A percentile compares a stretch with the other conserved stretches of the same genome.
phyloP scores from a whole-genome alignment of 768 basidiomycete genomes.

The Pisolithus marmoratus region DNA sequence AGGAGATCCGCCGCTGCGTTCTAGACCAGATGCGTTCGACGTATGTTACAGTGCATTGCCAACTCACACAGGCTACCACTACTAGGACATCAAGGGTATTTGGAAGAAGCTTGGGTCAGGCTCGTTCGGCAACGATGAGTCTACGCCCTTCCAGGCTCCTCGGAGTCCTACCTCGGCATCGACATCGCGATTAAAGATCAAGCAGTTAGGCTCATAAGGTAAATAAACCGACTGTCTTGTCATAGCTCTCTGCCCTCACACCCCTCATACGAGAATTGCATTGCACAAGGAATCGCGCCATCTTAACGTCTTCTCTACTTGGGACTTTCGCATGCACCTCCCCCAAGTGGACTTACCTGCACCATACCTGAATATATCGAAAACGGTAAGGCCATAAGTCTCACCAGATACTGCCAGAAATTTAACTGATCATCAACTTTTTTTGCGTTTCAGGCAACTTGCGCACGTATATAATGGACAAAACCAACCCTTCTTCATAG shows the following conservation, averaged over 20 bases:
- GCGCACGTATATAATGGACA: slow-evolving; percentile 85
- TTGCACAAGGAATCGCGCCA: slow-evolving; percentile 69
- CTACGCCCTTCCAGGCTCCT: slow-evolving; percentile 29
- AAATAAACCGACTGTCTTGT: slow-evolving; percentile 24
- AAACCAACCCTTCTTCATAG: slow-evolving; percentile 83
- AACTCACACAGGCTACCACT: slow-evolving; percentile 1
- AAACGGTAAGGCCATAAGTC: slow-evolving; percentile 40
- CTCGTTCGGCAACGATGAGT: slow-evolving; percentile 91
- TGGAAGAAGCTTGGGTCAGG: slow-evolving; percentile 92
- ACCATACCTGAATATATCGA: slow-evolving; percentile 95
- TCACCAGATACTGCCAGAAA: slow-evolving; percentile 4
- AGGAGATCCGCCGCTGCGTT: slow-evolving; percentile 10
- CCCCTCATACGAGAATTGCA: slow-evolving; percentile 1
- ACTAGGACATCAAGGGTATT: slow-evolving; percentile 77
- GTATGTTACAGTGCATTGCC: slow-evolving; percentile 41
- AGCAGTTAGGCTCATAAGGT: slow-evolving; percentile 91
- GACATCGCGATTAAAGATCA: slow-evolving; percentile 96
- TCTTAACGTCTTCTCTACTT: slow-evolving; percentile 90
- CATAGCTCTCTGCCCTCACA: too few species aligned
- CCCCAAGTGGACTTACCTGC: slow-evolving; percentile 79
- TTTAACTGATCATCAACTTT: too few species aligned
- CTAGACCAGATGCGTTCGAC: slow-evolving; percentile 68
- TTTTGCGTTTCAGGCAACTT: slow-evolving; percentile 54
- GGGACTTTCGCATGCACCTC: slow-evolving; percentile 77
- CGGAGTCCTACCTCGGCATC: slow-evolving; percentile 88